These are phyloP conservation scores for Stentor roeselii DNA, from an alignment of 73 alveolate genomes.

Conservation along the genomic window DNA sequence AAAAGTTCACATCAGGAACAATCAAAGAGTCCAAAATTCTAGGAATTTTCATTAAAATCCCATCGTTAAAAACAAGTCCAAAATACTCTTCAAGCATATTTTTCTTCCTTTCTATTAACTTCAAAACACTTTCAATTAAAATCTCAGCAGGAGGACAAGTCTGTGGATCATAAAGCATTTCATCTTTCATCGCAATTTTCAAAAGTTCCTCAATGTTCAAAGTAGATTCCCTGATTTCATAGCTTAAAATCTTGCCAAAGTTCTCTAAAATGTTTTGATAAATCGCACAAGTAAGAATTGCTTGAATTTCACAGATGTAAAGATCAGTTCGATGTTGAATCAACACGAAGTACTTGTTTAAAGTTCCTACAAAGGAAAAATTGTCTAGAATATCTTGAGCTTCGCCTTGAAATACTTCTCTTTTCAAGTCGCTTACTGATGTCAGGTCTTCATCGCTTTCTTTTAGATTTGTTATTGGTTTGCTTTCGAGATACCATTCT, in stretches of 20 bases:
- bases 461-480: background rate
- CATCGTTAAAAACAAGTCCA: slow-evolving; percentile 33
- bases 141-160: slow-evolving; percentile 37
- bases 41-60: slow-evolving; percentile 43
- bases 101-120: slow-evolving; percentile 32
- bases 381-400: slow-evolving; percentile 29
- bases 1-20: slow-evolving; percentile 52
- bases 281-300: background rate
- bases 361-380: slow-evolving; percentile 50
- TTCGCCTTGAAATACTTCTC: background rate
- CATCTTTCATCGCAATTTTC: slow-evolving; percentile 35
- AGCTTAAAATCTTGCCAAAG: slow-evolving; percentile 29
- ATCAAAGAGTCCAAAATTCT: slow-evolving; percentile 40
- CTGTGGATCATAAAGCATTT: slow-evolving; percentile 40
- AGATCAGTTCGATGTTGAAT: slow-evolving; percentile 42
- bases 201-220: slow-evolving; percentile 24
- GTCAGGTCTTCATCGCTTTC: slow-evolving; percentile 28
- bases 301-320: slow-evolving; percentile 33
- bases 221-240: slow-evolving; percentile 31
- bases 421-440: slow-evolving; percentile 23
- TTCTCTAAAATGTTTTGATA: slow-evolving; percentile 12
- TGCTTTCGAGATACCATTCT: slow-evolving; percentile 20
- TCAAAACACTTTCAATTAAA: slow-evolving; percentile 26
- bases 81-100: slow-evolving; percentile 42
- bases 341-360: slow-evolving; percentile 41